Evolutionary conservation across 164 flowering plant species (phyloP), one percentile per base, ranked within the genome.

Genomic region (Malania oleifera): DNA sequence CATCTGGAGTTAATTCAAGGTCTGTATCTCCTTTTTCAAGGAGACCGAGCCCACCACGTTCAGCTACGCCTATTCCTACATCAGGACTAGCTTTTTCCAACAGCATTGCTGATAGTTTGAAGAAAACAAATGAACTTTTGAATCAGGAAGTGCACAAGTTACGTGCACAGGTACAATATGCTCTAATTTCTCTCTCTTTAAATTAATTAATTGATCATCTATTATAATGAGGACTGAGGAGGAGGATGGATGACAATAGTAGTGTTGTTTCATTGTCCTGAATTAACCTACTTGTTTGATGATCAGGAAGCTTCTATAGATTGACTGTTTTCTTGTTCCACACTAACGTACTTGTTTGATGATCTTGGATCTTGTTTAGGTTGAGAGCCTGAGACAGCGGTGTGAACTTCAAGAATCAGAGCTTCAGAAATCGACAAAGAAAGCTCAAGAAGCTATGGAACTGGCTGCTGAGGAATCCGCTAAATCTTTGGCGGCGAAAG

Each of bases 1-100:
- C 53, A 5, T 23, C 53, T 27, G 53, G 53, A 15, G 53, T 27
- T 50, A 50, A 5, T 27, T 50, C 53, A 17, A 50, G 53, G 53
- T 17, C 53, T 11, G 53, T 50, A 29, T 50, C 53, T 12, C 53
- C 53, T 50, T 50, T 50, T 17, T 50, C 53, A 27, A 50, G 53
- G 29, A 24, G 53, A 17, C 53, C 53, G n/a, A 50, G 53, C 53
- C 53, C 53, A 3, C 53, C 53, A 3, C 53, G 28, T 0, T 50
- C 53, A 12, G 29, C 34, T 50, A 50, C 53, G 1, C 53, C 53
- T 11, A 29, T 23, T 50, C 29, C 15, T 8, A 13, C 53, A 7
- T 24, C 53, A 11, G 53, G 53, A 15, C 18, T 50, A 4, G 23
- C 53, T 23, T 27, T 50, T n/a, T 50, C 53, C 17, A 25, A 15